These are phyloP conservation scores for Chara braunii DNA, from an alignment of 139 green algal species.

Conservation along the genomic window DNA sequence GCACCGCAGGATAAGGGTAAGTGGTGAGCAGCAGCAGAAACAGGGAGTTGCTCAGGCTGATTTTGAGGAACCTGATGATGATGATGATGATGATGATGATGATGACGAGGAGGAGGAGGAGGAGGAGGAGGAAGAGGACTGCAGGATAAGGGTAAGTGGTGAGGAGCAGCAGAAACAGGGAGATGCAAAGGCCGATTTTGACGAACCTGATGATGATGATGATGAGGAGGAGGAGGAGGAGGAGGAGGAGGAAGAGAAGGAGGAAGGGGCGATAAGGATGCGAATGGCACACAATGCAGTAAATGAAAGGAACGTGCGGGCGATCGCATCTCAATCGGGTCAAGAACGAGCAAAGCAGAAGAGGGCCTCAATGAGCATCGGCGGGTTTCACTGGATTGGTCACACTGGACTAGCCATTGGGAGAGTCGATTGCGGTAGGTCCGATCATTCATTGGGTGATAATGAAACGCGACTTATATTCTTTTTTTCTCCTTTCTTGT, in stretches of 20 bases:
- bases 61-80: not conserved
- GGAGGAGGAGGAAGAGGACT: not conserved
- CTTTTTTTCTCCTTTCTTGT: not conserved
- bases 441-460: too few relatives aligned
- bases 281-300: not conserved
- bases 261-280: not conserved
- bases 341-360: slow-evolving; percentile 4
- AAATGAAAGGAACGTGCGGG: not conserved
- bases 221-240: not conserved
- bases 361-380: not conserved
- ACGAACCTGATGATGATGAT: not conserved
- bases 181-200: slow-evolving; percentile 6
- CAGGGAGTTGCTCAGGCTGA: not conserved
- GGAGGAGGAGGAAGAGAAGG: not conserved
- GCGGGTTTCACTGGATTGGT: slow-evolving; percentile 30
- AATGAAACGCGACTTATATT: not conserved
- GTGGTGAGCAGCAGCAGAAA: slow-evolving; percentile 5
- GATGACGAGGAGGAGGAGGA: not conserved
- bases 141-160: not conserved
- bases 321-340: not conserved
- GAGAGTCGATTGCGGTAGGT: slow-evolving; percentile 16
- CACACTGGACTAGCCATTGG: slow-evolving; percentile 14
- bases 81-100: not conserved
- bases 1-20: too few relatives aligned
- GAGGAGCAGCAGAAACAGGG: not conserved